Evolutionary conservation across 176 grass and related monocot genomes (phyloP), one percentile per base, ranked within the genome.

Genomic region (Aegilops speltoides): DNA sequence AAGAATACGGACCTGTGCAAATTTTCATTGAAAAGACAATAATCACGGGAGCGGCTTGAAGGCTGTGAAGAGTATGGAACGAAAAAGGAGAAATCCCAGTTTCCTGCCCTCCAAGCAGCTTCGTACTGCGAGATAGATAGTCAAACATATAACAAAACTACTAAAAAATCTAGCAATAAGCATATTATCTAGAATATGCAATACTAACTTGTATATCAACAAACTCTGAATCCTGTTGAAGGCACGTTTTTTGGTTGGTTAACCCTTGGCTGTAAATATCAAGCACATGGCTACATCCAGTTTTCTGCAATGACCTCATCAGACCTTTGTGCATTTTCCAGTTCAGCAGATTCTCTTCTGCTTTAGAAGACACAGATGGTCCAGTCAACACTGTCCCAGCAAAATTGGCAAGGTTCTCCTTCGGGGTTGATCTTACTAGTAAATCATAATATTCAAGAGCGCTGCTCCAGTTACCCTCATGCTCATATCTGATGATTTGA

Each of bases 281-380:
- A 82, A 98, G 89, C 46, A 95, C 84, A 88, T 98, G 95, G 83
- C 93, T 90, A 87, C 95, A 98, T 86, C 95, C 95, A 86, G 95
- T 98, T 89, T 92, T 98, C 91, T 98, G 95, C 89, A 98, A 91
- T 57, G 95, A 98, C 79, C 83, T 98, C 93, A 95, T 90, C 72
- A 98, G 81, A 80, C 91, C 95, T 93, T 98, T 98, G 79, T 95
- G 86, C 76, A 88, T 89, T 89, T 98, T 87, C 91, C 93, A 95
- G 78, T 90, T 87, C 81, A 78, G 60, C 23, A 40, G 79, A 57
- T 83, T 94, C 82, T 85, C 91, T 62, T 83, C 86, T 74, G 80
- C 61, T 85, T 59, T 90, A 91, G 29, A 89, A 91, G 77, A 87
- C 46, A 28, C 43, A 61, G 87, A 88, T 57, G 81, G 83, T 74